Base-by-base conservation (phyloP, 805 yeast species). In the Yamadazyma takamatsuzukensis region DNA sequence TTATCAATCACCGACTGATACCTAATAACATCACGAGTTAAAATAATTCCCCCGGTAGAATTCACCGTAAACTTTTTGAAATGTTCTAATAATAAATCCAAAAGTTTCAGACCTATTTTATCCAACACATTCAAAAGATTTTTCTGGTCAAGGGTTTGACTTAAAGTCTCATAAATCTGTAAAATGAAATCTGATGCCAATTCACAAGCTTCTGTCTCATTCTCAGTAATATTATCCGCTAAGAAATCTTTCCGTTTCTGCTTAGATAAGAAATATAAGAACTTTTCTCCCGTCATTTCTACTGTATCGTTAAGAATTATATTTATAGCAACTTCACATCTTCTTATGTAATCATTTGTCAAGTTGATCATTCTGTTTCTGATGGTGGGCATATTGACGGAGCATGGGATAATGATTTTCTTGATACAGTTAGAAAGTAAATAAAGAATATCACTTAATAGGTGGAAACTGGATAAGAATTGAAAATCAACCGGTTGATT, bases 21-120 rank as follows among this genome's bases (percentile, higher is more conserved):
- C 28, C 83, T 74, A 23, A 83, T 82, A 6, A 84, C 78, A 57
- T 89, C 97, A 47, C 81, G 83, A 0, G 95, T 84, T 10, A 86
- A 72, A 10, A 83, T 76, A 39, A 81, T 69, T 18, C 95, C 96
- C 33, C 97, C 97, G 5, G 79, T 75, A 2, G 87, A 78, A 45
- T 77, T 83, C 42, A 89, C 85, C 25, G 75, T 77, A 52, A 76
- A 84, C 48, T 79, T 83, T 39, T 79, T 78, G 54, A 81, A 80
- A 52, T 89, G 96, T 17, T 69, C 74, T 45, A 86, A 62, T 29
- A 90, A 59, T 27, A 75, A 64, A 17, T 68, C 68, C 45, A 82
- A 70, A 24, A 83, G 64, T 15, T 68, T 69, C 34, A 67, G 54
- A 2, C 94, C 93, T 7, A 83, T 60, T 32, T 72, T 76, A 7